A percentile compares a stretch with the other conserved stretches of the same genome.
Conservation (phyloP, 208 protist genomes). For the Acanthamoeba pearcei region DNA sequence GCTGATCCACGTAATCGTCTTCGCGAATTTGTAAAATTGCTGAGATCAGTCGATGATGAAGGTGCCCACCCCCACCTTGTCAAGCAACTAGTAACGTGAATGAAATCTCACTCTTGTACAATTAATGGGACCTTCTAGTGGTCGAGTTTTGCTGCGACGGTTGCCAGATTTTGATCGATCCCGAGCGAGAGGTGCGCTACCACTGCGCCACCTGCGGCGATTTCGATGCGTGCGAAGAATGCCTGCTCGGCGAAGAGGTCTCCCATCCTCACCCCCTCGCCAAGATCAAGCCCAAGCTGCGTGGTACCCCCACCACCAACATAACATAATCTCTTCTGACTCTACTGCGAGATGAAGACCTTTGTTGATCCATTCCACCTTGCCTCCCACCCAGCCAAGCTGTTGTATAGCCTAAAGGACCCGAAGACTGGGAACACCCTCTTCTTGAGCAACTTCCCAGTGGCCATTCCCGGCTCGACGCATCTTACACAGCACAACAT, state of each 20-base stretch:
- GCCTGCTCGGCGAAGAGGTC: conserved; percentile 36
- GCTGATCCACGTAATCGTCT: neutral
- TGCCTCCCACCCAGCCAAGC: conserved; percentile 2
- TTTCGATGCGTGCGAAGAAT: conserved; percentile 66
- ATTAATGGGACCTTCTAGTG: neutral
- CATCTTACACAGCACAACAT: conserved; percentile 11
- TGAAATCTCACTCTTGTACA: no score
- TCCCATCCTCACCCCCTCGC: conserved; percentile 24
- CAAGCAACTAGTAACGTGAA: no score
- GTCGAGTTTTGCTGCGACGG: conserved; percentile 52
- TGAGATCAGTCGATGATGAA: no score
- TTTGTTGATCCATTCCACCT: neutral
- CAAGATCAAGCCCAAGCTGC: conserved; percentile 37
- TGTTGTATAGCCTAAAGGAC: conserved; percentile 47
- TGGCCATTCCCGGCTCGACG: conserved; percentile 45
- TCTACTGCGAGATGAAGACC: neutral
- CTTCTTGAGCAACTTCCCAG: conserved; percentile 63
- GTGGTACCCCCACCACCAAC: neutral
- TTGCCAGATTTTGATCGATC: conserved; percentile 49
- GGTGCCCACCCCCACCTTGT: no score
- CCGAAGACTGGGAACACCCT: conserved; percentile 41
- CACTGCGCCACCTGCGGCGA: conserved; percentile 52
- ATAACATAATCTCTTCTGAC: no score
- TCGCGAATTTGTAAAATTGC: neutral
- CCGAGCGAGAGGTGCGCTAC: conserved; percentile 36